Conservation (phyloP, 352 stramenopile species). For the Phytophthora crassamura region DNA sequence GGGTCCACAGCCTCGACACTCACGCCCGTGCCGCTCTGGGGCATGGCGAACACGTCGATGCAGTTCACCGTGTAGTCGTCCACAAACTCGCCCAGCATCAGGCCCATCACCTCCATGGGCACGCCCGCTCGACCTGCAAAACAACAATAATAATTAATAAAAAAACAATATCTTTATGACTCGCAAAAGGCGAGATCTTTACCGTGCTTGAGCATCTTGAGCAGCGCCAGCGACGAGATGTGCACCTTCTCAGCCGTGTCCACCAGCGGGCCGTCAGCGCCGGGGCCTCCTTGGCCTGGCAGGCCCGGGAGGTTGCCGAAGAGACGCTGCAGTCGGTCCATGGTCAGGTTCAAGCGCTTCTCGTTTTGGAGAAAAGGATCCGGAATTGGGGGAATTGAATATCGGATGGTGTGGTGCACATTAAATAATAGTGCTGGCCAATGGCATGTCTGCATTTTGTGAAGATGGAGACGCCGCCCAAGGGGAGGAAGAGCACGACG, state of each 20-base stretch:
- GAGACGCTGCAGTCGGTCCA: slow-evolving; percentile 88
- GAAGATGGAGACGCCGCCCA: slow-evolving; percentile 77
- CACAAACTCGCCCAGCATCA: slow-evolving; percentile 99
- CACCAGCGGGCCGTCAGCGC: slow-evolving; percentile 92
- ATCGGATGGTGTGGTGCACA: slow-evolving; percentile 25
- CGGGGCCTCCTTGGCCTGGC: slow-evolving; percentile 67
- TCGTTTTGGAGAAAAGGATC: slow-evolving; percentile 35
- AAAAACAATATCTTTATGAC: slow-evolving; percentile 8
- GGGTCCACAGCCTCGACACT: slow-evolving; percentile 99
- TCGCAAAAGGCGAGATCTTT: slow-evolving; percentile 9
- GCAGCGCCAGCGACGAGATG: slow-evolving; percentile 98
- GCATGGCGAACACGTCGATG: slow-evolving; percentile 99
- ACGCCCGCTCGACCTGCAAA: slow-evolving; percentile 93
- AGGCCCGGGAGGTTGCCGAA: slow-evolving; percentile 88
- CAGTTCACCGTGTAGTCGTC: slow-evolving; percentile 99
- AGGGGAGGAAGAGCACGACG: slow-evolving; percentile 45
- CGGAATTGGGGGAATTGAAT: slow-evolving; percentile 24
- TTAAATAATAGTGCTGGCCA: neutral
- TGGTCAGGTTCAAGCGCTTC: slow-evolving; percentile 38
- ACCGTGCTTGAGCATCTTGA: slow-evolving; percentile 99
- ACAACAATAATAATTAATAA: slow-evolving; percentile 8
- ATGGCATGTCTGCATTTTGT: neutral
- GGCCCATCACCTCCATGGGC: slow-evolving; percentile 99
- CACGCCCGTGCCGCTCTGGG: slow-evolving; percentile 95
- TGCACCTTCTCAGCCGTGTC: slow-evolving; percentile 99